A percentile compares a stretch with the other conserved stretches of the same genome.
These are phyloP conservation scores for Ogataea wickerhamii DNA, from an alignment of 805 yeast genomes.

Conservation along the genomic window DNA sequence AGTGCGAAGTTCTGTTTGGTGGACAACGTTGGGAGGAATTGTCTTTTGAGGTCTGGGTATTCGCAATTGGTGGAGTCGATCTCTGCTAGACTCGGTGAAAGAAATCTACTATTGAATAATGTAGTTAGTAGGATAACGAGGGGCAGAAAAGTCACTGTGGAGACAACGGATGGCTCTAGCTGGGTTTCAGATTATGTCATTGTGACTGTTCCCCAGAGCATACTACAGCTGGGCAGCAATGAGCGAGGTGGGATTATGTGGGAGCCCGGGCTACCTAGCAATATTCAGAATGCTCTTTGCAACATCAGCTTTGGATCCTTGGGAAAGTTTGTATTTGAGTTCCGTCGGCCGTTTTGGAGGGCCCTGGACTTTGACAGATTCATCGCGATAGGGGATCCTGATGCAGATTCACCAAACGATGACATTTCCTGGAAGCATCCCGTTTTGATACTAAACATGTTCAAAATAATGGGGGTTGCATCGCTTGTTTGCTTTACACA, in stretches of 20 bases:
- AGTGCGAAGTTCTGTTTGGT: constrained; percentile 68
- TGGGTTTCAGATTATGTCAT: constrained; percentile 53
- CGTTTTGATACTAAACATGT: constrained; percentile 55
- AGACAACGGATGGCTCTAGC: constrained; percentile 31
- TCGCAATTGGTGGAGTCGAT: constrained; percentile 48
- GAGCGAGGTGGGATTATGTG: constrained; percentile 49
- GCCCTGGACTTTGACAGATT: constrained; percentile 46
- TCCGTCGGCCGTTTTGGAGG: constrained; percentile 60
- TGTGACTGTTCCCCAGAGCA: constrained; percentile 76
- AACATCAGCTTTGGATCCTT: constrained; percentile 60
- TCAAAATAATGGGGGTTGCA: constrained; percentile 46
- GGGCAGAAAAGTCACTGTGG: constrained; percentile 27
- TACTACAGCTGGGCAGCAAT: constrained; percentile 42
- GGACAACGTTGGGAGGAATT: constrained; percentile 75
- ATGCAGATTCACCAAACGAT: constrained; percentile 4
- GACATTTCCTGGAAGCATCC: constrained; percentile 54
- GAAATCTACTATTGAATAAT: constrained; percentile 37
- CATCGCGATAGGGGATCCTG: constrained; percentile 40
- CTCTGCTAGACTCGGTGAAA: constrained; percentile 35
- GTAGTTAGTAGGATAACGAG: constrained; percentile 42
- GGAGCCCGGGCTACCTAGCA: constrained; percentile 50
- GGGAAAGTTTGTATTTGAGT: constrained; percentile 73
- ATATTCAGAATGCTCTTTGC: constrained; percentile 40
- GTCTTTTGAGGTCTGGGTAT: constrained; percentile 63
- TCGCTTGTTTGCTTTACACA: constrained; percentile 66